phyloP scores from a whole-genome alignment of 148 eudicot species.

The Dysphania ambrosioides region DNA sequence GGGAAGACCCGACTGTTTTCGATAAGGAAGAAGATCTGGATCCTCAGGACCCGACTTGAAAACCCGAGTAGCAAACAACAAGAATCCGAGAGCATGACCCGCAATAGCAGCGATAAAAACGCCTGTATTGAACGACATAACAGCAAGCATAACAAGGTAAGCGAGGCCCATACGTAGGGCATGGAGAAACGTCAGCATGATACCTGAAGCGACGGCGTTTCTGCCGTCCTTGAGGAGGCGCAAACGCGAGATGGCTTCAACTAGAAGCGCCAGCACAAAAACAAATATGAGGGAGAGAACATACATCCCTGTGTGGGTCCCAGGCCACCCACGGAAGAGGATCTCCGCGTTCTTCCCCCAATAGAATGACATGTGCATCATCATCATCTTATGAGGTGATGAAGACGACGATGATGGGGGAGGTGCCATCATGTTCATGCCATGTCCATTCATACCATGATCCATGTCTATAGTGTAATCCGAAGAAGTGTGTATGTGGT shows the following conservation, averaged over 20 bases:
- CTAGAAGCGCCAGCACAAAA: conserved; percentile 34
- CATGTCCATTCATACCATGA: conserved; percentile 19
- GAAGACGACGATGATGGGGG: background rate
- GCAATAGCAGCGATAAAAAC: conserved; percentile 42
- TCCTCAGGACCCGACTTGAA: conserved; percentile 14
- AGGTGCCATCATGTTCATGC: conserved; percentile 20
- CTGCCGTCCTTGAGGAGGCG: background rate
- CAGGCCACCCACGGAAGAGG: conserved; percentile 69
- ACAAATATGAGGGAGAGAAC: conserved; percentile 33
- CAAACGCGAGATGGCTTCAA: conserved; percentile 39
- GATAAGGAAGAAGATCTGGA: background rate
- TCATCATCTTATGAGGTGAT: conserved; percentile 20
- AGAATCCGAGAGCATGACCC: conserved; percentile 49
- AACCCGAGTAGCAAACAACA: conserved; percentile 40
- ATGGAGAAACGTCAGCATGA: conserved; percentile 29
- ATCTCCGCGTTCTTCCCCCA: conserved; percentile 59
- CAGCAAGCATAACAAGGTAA: conserved; percentile 48
- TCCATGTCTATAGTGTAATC: conserved; percentile 2
- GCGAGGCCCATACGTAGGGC: conserved; percentile 34
- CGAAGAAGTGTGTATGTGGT: background rate
- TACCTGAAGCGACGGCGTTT: conserved; percentile 20
- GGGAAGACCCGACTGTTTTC: conserved; percentile 35
- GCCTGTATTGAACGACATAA: conserved; percentile 60
- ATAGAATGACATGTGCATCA: conserved; percentile 88
- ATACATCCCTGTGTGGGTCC: conserved; percentile 43